These are phyloP conservation scores for Penicillium goetzii DNA, from an alignment of 495 filamentous ascomycete genomes.

Conservation along the genomic window DNA sequence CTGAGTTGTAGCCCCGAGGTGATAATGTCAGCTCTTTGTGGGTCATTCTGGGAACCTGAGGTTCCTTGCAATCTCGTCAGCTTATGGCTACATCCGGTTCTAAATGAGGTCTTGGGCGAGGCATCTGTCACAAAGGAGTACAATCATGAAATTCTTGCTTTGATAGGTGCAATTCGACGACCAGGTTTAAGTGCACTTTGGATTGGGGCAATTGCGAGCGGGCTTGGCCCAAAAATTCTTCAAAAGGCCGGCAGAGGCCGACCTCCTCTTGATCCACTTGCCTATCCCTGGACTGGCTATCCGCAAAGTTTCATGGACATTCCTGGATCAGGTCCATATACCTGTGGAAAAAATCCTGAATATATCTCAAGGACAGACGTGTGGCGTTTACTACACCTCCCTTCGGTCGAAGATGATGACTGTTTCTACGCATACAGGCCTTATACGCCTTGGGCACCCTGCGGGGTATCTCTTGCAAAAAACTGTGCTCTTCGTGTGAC, in stretches of 20 bases:
- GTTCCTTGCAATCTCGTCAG: neutral
- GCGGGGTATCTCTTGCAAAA: neutral
- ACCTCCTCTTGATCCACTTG: slow-evolving; percentile 14
- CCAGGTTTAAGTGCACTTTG: neutral
- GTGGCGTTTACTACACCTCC: slow-evolving; percentile 24
- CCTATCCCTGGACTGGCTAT: slow-evolving; percentile 23
- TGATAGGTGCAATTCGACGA: neutral
- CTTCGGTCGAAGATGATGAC: slow-evolving; percentile 17
- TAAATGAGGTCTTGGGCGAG: neutral
- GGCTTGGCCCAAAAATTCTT: neutral
- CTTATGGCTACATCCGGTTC: neutral
- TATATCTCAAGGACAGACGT: slow-evolving; percentile 20
- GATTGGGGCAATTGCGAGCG: neutral
- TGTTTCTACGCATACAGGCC: slow-evolving; percentile 10
- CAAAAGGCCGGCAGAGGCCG: neutral
- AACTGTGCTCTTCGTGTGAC: slow-evolving; percentile 5
- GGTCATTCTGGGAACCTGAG: neutral
- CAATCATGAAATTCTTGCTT: neutral
- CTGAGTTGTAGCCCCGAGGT: neutral
- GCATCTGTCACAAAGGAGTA: neutral
- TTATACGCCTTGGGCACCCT: slow-evolving; percentile 12
- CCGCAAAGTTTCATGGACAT: slow-evolving; percentile 24
- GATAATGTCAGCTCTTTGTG: neutral
- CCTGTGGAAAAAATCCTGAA: slow-evolving; percentile 1
- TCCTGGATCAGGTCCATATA: slow-evolving; percentile 21